Evolutionary conservation across 805 yeast genomes (phyloP), one percentile per base, ranked within the genome.

Genomic region (Metschnikowia matae): DNA sequence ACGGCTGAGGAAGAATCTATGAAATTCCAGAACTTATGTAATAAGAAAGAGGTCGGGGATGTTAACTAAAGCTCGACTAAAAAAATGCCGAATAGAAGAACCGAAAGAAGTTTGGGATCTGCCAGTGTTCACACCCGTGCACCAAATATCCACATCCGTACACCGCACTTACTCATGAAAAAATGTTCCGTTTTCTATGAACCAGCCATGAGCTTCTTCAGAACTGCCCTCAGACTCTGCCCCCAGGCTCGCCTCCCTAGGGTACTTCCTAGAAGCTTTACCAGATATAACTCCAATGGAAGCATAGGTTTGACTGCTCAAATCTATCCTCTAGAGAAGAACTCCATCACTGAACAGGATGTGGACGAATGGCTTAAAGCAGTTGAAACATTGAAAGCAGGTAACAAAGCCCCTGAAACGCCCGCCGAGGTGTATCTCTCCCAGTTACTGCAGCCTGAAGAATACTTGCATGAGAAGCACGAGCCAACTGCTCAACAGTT

Each of bases 401-500:
- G 65, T 48, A 69, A 62, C 59, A 62, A 60, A 26, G 65, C 55
- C 52, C 74, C 67, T 15, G 69, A 64, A 33, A 64, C 65, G 14
- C 66, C 62, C 44, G 54, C 69, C 2, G 77, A 73, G 54, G 66
- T 71, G 3, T 73, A 73, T 51, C 62, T 74, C 37, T 59, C 64
- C n/a, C 70, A 73, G 51, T 60, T 71, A 44, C 66, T 73, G 40
- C 58, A 70, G 42, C 73, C 76, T 3, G 71, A 65, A 54, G 64
- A 69, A 55, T 61, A 63, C 55, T 50, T 68, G 60, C 41, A 60
- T 50, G 62, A 57, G 55, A 61, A 65, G 51, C 82, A 80, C 59
- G 79, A 72, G 51, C 91, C 95, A 36, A 71, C 85, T 3, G 77
- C 71, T 34, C 84, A 79, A 58, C 97, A 91, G 67, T 48, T 79